Conservation (phyloP, 805 yeast species). For the Metschnikowia similis region DNA sequence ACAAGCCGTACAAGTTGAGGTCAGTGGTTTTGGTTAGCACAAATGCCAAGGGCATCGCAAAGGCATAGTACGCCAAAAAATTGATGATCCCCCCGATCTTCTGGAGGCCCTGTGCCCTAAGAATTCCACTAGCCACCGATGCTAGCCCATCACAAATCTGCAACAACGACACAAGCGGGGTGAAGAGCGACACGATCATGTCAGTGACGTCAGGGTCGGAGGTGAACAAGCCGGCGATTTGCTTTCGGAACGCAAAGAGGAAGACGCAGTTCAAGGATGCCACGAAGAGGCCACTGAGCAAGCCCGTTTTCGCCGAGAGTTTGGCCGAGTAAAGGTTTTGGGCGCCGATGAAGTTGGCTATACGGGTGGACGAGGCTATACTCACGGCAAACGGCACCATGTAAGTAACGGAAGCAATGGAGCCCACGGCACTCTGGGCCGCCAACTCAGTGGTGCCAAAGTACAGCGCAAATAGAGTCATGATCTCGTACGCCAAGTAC, state of each 20-base stretch:
- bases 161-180: constrained; percentile 59
- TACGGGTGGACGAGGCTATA: constrained; percentile 41
- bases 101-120: constrained; percentile 76
- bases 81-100: constrained; percentile 68
- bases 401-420: constrained; percentile 41
- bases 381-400: constrained; percentile 46
- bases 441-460: constrained; percentile 49
- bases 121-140: constrained; percentile 65
- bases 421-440: constrained; percentile 49
- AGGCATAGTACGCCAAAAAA: constrained; percentile 62
- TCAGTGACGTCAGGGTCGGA: constrained; percentile 53
- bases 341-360: constrained; percentile 44
- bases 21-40: constrained; percentile 45
- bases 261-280: constrained; percentile 39
- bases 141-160: constrained; percentile 70
- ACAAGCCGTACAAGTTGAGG: constrained; percentile 56
- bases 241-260: constrained; percentile 42
- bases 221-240: constrained; percentile 58
- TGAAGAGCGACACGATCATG: constrained; percentile 49
- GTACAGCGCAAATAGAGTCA: constrained; percentile 43
- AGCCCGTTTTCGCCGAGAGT: constrained; percentile 30
- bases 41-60: constrained; percentile 67
- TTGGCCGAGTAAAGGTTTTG: constrained; percentile 36
- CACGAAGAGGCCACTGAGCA: constrained; percentile 27
- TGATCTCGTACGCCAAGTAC: constrained; percentile 43